Evolutionary conservation across 805 yeast genomes (phyloP).

Genomic region (Candida caryicola): DNA sequence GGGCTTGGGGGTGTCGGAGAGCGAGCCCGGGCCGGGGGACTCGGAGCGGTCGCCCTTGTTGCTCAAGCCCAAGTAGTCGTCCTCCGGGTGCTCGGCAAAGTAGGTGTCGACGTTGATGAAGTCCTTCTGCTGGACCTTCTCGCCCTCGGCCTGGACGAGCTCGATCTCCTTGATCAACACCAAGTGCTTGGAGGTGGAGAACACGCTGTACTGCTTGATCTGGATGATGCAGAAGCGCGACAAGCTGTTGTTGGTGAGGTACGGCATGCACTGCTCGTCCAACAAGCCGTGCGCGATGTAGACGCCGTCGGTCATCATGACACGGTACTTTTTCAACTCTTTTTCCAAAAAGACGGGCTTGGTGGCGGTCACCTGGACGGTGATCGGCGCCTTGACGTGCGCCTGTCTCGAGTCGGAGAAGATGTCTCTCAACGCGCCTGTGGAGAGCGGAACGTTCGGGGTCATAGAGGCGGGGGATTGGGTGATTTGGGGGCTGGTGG

Average conservation of each 20-base stretch:
- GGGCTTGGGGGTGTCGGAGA: constrained; percentile 8
- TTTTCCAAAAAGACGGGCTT: constrained; percentile 36
- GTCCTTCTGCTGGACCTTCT: constrained; percentile 33
- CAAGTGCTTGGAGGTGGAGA: constrained; percentile 49
- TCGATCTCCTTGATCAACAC: constrained; percentile 47
- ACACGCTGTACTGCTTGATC: constrained; percentile 40
- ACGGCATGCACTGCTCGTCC: constrained; percentile 43
- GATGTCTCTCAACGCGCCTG: constrained; percentile 15
- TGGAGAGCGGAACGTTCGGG: constrained; percentile 8
- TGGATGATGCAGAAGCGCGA: constrained; percentile 43
- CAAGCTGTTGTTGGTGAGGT: constrained; percentile 40
- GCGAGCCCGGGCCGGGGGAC: constrained; percentile 9
- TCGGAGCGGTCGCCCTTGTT: constrained; percentile 5
- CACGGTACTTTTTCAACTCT: constrained; percentile 22
- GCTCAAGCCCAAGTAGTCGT: constrained; percentile 32
- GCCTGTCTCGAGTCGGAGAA: constrained; percentile 16
- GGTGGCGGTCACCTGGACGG: constrained; percentile 34
- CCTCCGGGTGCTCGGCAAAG: constrained; percentile 56
- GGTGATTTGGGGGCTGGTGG: too few species aligned
- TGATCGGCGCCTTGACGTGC: constrained; percentile 22
- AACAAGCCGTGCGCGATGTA: constrained; percentile 38
- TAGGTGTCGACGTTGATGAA: constrained; percentile 53
- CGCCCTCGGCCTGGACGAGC: constrained; percentile 36
- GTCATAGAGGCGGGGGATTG: constrained; percentile 2
- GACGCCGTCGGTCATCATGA: constrained; percentile 38